Percentiles rank a stretch among this genome's conserved stretches.
These are phyloP conservation scores for Boletus sensibilis DNA, from an alignment of 768 basidiomycete genomes.

Conservation along the genomic window DNA sequence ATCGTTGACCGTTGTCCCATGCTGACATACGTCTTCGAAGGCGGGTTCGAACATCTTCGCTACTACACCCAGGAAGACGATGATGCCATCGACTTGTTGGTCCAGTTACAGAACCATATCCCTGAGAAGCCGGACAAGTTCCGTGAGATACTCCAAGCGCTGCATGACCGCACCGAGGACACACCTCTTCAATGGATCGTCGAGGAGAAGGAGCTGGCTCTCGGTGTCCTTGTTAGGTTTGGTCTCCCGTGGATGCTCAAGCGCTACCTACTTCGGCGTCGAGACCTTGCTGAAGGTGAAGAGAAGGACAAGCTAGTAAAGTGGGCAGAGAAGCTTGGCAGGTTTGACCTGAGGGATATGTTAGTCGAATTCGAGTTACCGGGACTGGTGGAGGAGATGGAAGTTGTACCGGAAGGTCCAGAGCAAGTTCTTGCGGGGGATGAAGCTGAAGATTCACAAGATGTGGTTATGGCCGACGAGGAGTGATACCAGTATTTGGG, in stretches of 20 bases:
- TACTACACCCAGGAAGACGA: constrained; percentile 29
- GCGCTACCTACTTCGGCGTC: constrained; percentile 24
- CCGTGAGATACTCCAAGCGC: constrained; percentile 21
- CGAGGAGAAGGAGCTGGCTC: constrained; percentile 25
- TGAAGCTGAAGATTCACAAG: neutral
- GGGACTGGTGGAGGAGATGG: constrained; percentile 11
- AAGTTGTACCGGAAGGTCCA: neutral
- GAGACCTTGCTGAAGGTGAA: constrained; percentile 19
- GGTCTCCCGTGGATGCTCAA: constrained; percentile 29
- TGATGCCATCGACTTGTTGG: constrained; percentile 23
- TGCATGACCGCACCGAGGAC: constrained; percentile 25
- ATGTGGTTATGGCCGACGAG: constrained; percentile 7
- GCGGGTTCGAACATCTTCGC: constrained; percentile 28
- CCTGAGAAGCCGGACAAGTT: constrained; percentile 24
- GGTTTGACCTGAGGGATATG: constrained; percentile 25
- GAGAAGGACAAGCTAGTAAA: constrained; percentile 13
- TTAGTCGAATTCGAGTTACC: constrained; percentile 18
- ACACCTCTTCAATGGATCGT: constrained; percentile 26
- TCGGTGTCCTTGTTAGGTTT: constrained; percentile 21
- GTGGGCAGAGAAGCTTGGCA: constrained; percentile 20
- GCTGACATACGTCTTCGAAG: constrained; percentile 30
- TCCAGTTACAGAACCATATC: constrained; percentile 19
- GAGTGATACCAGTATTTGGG: neutral
- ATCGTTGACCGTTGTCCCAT: constrained; percentile 28
- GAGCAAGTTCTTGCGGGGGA: neutral